phyloP scores from a whole-genome alignment of 2,329 filamentous ascomycete species.

The Claviceps capensis region DNA sequence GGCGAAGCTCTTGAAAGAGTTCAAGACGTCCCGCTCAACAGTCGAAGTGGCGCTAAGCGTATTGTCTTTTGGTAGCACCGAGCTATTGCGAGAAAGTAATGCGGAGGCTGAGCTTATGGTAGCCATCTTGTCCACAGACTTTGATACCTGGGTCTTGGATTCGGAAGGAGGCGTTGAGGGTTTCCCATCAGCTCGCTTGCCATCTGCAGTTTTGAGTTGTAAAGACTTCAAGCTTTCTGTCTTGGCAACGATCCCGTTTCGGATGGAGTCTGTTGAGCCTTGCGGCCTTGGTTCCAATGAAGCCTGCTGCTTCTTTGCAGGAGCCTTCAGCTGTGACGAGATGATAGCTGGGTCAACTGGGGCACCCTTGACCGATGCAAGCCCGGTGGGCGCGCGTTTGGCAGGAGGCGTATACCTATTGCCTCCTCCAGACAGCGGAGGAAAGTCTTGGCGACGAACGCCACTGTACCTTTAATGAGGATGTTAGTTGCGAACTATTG shows the following conservation, averaged over 20 bases:
- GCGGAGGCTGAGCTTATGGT: conserved; percentile 22
- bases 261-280: conserved; percentile 14
- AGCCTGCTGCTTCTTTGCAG: conserved; percentile 23
- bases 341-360: conserved; percentile 85
- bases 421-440: conserved; percentile 41
- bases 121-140: conserved; percentile 12
- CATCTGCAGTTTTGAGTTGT: conserved; percentile 17
- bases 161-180: conserved; percentile 11
- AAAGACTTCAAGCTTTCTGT: conserved; percentile 13
- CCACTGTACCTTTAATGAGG: conserved; percentile 61
- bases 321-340: conserved; percentile 57
- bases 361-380: conserved; percentile 60
- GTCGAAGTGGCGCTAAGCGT: conserved; percentile 35
- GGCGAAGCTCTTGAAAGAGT: conserved; percentile 52
- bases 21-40: conserved; percentile 47
- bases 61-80: conserved; percentile 25
- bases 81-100: conserved; percentile 24
- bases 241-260: conserved; percentile 18
- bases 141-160: conserved; percentile 17
- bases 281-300: conserved; percentile 12
- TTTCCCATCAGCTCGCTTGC: conserved; percentile 21
- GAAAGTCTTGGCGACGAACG: conserved; percentile 64
- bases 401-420: conserved; percentile 86
- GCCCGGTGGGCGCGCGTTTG: conserved; percentile 61
- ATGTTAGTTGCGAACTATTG: conserved; percentile 8